Evolutionary conservation across 139 green algal genomes (phyloP).

Genomic region (Chlorella sp.): DNA sequence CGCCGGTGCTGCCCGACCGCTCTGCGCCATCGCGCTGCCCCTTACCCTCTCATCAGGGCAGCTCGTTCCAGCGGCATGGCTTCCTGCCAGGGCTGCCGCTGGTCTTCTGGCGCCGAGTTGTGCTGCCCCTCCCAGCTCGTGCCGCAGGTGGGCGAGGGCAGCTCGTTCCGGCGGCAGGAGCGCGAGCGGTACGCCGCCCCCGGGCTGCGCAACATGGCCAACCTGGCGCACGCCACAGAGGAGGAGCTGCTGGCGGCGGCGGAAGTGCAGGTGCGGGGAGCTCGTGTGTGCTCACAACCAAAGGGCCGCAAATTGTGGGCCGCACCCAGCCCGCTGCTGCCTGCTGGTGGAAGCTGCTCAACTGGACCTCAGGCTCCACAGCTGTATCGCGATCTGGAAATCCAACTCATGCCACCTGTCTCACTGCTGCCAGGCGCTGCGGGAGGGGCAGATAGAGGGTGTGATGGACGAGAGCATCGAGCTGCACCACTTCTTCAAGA

Average conservation of each 20-base stretch:
- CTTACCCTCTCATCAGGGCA: neutral
- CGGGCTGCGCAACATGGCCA: slow-evolving; percentile 8
- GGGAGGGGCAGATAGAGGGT: neutral
- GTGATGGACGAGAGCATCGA: slow-evolving; percentile 7
- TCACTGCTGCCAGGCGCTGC: slow-evolving; percentile 21
- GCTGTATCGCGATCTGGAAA: neutral
- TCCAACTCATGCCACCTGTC: no score
- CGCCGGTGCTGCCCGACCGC: no score
- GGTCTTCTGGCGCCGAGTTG: neutral
- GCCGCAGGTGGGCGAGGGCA: slow-evolving; percentile 26
- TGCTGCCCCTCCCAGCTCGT: no score
- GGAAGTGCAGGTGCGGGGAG: slow-evolving; percentile 1
- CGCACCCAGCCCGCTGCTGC: neutral
- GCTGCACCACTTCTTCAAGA: neutral
- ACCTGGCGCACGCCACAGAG: slow-evolving; percentile 22
- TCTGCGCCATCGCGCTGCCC: neutral
- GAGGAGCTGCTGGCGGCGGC: slow-evolving; percentile 18
- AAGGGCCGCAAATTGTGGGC: neutral
- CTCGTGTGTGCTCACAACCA: neutral
- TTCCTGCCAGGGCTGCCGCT: neutral
- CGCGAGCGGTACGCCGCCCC: slow-evolving; percentile 19
- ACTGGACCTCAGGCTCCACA: neutral
- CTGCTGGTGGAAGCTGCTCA: neutral
- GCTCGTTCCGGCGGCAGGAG: slow-evolving; percentile 19
- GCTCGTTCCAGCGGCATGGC: neutral